Base-by-base conservation (phyloP, 371 early-diverging fungal species). In the Coemansia sp. region DNA sequence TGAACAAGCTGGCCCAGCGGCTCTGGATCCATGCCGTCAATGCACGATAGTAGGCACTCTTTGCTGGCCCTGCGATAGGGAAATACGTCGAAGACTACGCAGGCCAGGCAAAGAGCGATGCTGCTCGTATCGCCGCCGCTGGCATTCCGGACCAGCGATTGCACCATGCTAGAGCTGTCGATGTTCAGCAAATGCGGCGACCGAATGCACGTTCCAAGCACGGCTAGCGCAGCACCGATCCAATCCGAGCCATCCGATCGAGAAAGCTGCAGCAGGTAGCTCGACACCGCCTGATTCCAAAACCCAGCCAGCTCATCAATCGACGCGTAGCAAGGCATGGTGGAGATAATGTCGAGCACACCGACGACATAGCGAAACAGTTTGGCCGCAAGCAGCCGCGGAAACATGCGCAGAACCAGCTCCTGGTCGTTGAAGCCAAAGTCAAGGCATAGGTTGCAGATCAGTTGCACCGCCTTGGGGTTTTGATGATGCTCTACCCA, bases 401-500 rank as follows among this genome's bases (percentile, higher is more conserved):
- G 62, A 29, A 87, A 49, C 10, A 80, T 79, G 62, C 77, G 86
- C 58, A 80, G 72, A 77, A 84, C 75, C 37, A 87, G 69, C 16
- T 68, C 71, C 46, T 60, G 39, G 64, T 87, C 87, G 34, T 75
- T 51, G 10, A 87, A 67, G 4, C 55, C 49, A 64, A 79, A 87
- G 61, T 87, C 87, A 36, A 86, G 58, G 55, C 85, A 85, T 36
- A 87, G 64, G 62, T 84, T 84, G 75, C 86, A 83, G 29, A 87
- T 80, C 14, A 87, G 74, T 60, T 83, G 80, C 6, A 50, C 63
- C 2, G 80, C 86, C 49, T 74, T 83, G 9, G 78, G 60, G 36
- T 86, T 77, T 51, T 72, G 62, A 18, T 82, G 70, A 62, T 86
- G 68, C 33, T 80, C 81, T 3, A 87, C 67, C 86, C 86, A 86